Evolutionary conservation across 2,329 filamentous ascomycete species (phyloP), one percentile per base, ranked within the genome.

Genomic region (Penicillium aurantiogriseum): DNA sequence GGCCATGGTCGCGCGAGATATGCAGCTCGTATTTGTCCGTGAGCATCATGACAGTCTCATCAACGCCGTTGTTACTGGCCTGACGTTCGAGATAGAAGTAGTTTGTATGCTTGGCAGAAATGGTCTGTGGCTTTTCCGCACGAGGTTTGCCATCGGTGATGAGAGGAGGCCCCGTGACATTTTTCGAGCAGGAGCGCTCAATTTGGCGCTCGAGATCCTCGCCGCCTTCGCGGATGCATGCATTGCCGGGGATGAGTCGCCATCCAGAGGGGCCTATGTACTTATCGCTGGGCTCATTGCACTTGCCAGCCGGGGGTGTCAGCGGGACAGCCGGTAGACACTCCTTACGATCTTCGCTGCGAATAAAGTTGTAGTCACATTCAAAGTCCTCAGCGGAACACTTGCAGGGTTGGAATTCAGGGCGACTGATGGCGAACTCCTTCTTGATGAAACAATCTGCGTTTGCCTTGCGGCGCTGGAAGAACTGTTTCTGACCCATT

Each of bases 401-500:
- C 40, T 90, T 85, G 79, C 94, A 99, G 46, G 85, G 76, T 66
- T 91, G 85, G 29, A 84, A 88, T 59, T 87, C 79, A 2, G 89
- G 85, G 35, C 84, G 76, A 0, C 90, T 87, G 61, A 94, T 89
- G 69, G 91, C 86, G 78, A 96, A 97, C 52, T 93, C 86, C 59
- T 90, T 82, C 66, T 90, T 89, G 65, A 97, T 83, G 72, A 97
- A 96, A 76, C 95, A 99, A 59, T 96, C 86, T 19, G 90, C 88
- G 66, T 90, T 84, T 71, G 91, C 89, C 80, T 95, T 97, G 66
- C 94, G 87, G 62, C 94, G 86, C 54, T 81, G 83, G 75, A 89
- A 99, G 61, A 85, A 91, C 71, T 97, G 93, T 68, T 88, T 96
- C 72, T 96, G 92, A 21, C 94, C 94, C 93, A 99, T 97, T 63